Evolutionary conservation across 768 basidiomycete species (phyloP).

Genomic region (Thelephora ganbajun): DNA sequence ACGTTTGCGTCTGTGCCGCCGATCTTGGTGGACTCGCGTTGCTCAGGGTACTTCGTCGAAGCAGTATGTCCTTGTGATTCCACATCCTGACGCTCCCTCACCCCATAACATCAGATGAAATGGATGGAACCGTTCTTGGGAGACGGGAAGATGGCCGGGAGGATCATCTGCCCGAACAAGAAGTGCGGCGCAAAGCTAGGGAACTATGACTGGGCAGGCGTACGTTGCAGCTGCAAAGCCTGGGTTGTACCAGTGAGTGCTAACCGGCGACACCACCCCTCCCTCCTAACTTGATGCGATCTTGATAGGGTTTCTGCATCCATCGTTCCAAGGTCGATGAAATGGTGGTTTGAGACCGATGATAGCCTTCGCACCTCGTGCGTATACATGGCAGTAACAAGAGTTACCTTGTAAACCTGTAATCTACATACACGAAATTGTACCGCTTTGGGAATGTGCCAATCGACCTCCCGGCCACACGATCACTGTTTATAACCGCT

Average conservation of each 20-base stretch:
- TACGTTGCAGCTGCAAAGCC: constrained; percentile 78
- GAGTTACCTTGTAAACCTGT: background rate
- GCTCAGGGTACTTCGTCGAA: constrained; percentile 95
- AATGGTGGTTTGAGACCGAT: constrained; percentile 13
- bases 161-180: constrained; percentile 84
- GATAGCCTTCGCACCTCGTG: background rate
- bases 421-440: background rate
- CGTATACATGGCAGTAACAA: background rate
- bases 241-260: constrained; percentile 81
- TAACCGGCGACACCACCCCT: background rate
- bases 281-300: background rate
- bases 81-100: background rate
- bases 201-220: constrained; percentile 95
- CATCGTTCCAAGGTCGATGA: constrained; percentile 42
- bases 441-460: background rate
- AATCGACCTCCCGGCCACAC: too few relatives aligned
- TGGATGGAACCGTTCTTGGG: constrained; percentile 89
- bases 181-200: constrained; percentile 88
- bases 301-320: constrained; percentile 36
- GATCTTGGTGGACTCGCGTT: constrained; percentile 65
- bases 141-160: constrained; percentile 69
- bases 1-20: constrained; percentile 26
- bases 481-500: background rate
- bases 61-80: constrained; percentile 44
- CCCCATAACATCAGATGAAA: constrained; percentile 40